phyloP scores from a whole-genome alignment of 2,329 filamentous ascomycete genomes.

The Ophiostoma angusticollis region DNA sequence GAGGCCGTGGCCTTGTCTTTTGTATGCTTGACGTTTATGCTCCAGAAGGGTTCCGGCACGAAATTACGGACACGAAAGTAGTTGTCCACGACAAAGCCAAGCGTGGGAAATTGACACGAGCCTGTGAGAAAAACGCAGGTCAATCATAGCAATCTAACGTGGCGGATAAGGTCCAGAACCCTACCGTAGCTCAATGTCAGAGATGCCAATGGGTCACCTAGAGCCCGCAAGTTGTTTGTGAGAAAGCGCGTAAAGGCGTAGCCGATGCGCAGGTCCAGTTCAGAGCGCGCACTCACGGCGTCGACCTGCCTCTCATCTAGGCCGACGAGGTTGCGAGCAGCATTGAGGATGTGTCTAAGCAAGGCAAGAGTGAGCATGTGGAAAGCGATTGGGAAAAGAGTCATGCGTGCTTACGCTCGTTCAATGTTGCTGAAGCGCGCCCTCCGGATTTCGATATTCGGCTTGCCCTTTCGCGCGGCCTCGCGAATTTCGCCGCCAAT shows the following conservation, averaged over 20 bases:
- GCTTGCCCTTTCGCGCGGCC: conserved; percentile 63
- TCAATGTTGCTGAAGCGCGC: conserved; percentile 96
- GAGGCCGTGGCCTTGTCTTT: conserved; percentile 51
- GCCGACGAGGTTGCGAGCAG: conserved; percentile 61
- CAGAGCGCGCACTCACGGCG: conserved; percentile 78
- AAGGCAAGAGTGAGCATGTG: not conserved
- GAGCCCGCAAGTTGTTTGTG: conserved; percentile 59
- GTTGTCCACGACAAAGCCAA: conserved; percentile 92
- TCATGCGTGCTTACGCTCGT: conserved; percentile 47
- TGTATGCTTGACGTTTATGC: conserved; percentile 69
- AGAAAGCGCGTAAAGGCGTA: conserved; percentile 85
- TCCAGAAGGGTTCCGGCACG: conserved; percentile 84
- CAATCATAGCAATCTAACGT: too few relatives aligned
- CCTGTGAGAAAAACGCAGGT: conserved; percentile 30
- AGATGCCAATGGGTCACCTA: conserved; percentile 54
- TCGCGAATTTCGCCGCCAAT: conserved; percentile 85
- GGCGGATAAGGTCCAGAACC: too few relatives aligned
- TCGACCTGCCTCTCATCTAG: conserved; percentile 79
- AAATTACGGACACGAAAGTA: conserved; percentile 94
- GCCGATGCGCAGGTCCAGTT: conserved; percentile 84
- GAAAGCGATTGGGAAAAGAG: not conserved
- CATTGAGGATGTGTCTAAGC: conserved; percentile 67
- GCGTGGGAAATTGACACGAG: conserved; percentile 91
- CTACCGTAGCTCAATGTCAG: conserved; percentile 70
- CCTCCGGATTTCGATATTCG: conserved; percentile 63